phyloP scores from a whole-genome alignment of 2,329 filamentous ascomycete species.

The Metarhizium rileyi region DNA sequence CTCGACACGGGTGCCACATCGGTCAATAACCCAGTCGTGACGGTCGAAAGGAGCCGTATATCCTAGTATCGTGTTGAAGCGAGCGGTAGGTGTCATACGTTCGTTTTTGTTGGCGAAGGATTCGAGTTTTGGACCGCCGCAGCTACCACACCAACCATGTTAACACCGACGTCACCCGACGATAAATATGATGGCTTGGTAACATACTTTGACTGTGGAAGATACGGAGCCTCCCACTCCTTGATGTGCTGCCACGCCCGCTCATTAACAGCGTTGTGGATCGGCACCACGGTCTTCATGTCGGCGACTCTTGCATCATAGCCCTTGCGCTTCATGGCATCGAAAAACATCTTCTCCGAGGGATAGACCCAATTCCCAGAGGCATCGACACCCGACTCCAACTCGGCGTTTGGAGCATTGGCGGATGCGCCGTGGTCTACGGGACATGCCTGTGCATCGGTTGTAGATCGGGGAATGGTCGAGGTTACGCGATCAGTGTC shows the following conservation, averaged over 20 bases:
- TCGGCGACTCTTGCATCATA: slow-evolving; percentile 61
- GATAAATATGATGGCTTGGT: slow-evolving; percentile 4
- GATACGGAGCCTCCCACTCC: slow-evolving; percentile 70
- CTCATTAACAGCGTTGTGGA: slow-evolving; percentile 98
- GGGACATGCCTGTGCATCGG: slow-evolving; percentile 26
- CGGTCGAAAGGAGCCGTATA: slow-evolving; percentile 89
- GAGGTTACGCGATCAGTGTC: slow-evolving; percentile 64
- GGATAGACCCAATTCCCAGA: slow-evolving; percentile 96
- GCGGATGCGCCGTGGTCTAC: slow-evolving; percentile 36
- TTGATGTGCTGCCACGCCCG: slow-evolving; percentile 88
- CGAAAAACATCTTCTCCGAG: slow-evolving; percentile 95
- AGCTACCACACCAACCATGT: slow-evolving; percentile 18
- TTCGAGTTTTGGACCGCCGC: slow-evolving; percentile 71
- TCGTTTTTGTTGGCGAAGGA: slow-evolving; percentile 68
- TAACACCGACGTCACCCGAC: background rate
- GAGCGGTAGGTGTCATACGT: slow-evolving; percentile 69
- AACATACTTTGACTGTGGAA: slow-evolving; percentile 45
- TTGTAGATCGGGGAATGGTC: slow-evolving; percentile 59
- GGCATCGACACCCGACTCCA: slow-evolving; percentile 62
- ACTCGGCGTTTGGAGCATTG: slow-evolving; percentile 70
- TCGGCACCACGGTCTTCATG: slow-evolving; percentile 88
- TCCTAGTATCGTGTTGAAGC: slow-evolving; percentile 75
- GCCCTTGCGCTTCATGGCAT: slow-evolving; percentile 87
- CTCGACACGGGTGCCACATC: slow-evolving; percentile 76
- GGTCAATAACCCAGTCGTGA: slow-evolving; percentile 94